Evolutionary conservation across 2,329 filamentous ascomycete species (phyloP), one percentile per base, ranked within the genome.

Genomic region (Exophiala sp.): DNA sequence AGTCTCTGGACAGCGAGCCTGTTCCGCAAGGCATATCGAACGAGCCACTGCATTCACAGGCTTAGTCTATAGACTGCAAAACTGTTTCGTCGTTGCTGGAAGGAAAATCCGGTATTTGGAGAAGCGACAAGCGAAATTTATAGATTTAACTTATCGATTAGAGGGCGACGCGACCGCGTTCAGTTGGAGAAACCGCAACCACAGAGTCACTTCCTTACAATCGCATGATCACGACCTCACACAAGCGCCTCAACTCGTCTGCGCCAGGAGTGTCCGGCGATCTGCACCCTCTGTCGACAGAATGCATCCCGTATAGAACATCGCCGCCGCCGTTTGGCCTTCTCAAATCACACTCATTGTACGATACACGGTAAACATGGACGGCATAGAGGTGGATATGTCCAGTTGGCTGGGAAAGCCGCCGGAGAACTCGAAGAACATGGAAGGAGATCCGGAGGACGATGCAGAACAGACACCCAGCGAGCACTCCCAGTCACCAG

Each of bases 391-490:
- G 16, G 39, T 41, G 14, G 39, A 60, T 44, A 41, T 63, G 2
- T 58, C 56, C 29, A 50, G 43, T 10, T 62, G 58, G 60, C 33
- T 60, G 20, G 58, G 57, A 12, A 62, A 60, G 24, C 57, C 60
- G 11, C 58, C 57, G 3, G 48, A 57, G 35, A 52, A 49, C 5
- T 14, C 49, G 21, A 39, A 36, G 24, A 36, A 18, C 16, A 20
- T 14, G 20, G 34, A 39, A 7, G 14, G 33, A 8, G 20, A 40
- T n/a, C 7, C 44, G n/a, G n/a, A 18, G 10, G 49, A 54, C 40
- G n/a, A 35, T 11, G 39, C 11, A 32, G 1, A 18, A 29, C 11
- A 21, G 18, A 24, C 41, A 12, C 41, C 51, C n/a, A 36, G 33
- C 14, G 24, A 47, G 16, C 47, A 47, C 10, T 34, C 14, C 34